A percentile compares a stretch with the other conserved stretches of the same genome.
phyloP scores from a whole-genome alignment of 1,139 yeast genomes.

The Debaryomycetaceae sp. region DNA sequence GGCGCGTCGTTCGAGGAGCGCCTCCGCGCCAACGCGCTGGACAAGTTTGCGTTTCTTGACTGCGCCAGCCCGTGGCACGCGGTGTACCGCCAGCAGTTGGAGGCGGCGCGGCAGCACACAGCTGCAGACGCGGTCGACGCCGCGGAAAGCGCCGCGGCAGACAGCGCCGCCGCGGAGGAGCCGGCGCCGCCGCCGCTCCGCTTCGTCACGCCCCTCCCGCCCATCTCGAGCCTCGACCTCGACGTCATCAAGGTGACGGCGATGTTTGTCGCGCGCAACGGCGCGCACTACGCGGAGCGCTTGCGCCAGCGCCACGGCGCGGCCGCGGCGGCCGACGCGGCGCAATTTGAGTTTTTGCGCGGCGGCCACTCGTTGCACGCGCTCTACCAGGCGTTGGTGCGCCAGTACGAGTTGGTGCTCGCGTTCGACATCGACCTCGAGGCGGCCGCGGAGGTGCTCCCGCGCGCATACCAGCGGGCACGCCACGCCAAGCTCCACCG shows the following conservation, averaged over 20 bases:
- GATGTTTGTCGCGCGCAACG: constrained; percentile 55
- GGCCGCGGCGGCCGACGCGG: too few species aligned
- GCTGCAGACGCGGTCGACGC: too few species aligned
- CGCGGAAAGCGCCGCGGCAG: too few species aligned
- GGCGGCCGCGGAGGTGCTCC: constrained; percentile 29
- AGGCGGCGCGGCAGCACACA: constrained; percentile 1
- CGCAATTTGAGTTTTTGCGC: constrained; percentile 68
- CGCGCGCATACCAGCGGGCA: constrained; percentile 55
- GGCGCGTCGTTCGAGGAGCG: constrained; percentile 65
- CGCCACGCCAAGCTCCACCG: constrained; percentile 41
- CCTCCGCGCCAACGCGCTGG: constrained; percentile 45
- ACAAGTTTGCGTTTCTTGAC: constrained; percentile 61
- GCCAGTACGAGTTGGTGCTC: constrained; percentile 49
- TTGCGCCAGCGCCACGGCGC: too few species aligned
- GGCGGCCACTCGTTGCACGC: constrained; percentile 57
- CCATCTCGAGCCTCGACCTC: constrained; percentile 60
- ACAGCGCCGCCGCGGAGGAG: not conserved
- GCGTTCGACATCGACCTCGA: constrained; percentile 17
- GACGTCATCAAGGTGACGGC: constrained; percentile 74
- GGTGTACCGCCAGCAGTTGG: constrained; percentile 48
- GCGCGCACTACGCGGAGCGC: constrained; percentile 38
- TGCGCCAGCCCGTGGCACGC: constrained; percentile 50
- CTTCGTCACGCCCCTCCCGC: constrained; percentile 48
- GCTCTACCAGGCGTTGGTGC: constrained; percentile 46
- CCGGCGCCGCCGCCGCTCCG: constrained; percentile 35